Evolutionary conservation across 495 filamentous ascomycete genomes (phyloP).

Genomic region (Penicillium odoratum): DNA sequence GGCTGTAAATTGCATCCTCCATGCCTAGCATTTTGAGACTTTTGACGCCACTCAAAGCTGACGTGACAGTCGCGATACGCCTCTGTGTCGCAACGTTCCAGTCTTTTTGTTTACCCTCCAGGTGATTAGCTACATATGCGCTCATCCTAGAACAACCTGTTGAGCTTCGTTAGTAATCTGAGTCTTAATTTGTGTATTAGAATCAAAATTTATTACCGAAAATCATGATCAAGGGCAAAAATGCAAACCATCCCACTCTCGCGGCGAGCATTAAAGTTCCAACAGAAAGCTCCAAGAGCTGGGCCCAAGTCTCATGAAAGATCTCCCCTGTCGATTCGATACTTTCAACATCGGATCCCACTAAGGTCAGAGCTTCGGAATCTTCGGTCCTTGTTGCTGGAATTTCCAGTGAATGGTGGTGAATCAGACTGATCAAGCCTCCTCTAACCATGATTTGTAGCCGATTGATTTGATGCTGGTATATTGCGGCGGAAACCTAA

Average conservation of each 20-base stretch:
- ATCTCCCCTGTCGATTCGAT: conserved; percentile 31
- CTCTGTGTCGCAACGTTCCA: conserved; percentile 55
- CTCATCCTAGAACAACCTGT: conserved; percentile 22
- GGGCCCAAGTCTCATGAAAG: conserved; percentile 54
- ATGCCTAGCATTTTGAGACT: conserved; percentile 58
- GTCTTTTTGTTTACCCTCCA: conserved; percentile 18
- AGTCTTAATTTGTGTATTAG: too few species aligned
- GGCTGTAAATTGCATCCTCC: conserved; percentile 34
- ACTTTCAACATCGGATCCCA: conserved; percentile 53
- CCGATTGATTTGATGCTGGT: conserved; percentile 49
- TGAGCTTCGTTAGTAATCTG: too few species aligned
- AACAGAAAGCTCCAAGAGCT: conserved; percentile 50
- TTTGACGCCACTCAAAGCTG: conserved; percentile 52
- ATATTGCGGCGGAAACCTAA: conserved; percentile 44
- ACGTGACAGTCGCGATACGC: conserved; percentile 47
- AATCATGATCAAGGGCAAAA: conserved; percentile 49
- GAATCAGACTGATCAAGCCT: conserved; percentile 48
- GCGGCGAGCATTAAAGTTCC: conserved; percentile 51
- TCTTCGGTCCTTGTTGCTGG: conserved; percentile 38
- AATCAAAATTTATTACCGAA: too few species aligned
- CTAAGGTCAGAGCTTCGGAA: conserved; percentile 49
- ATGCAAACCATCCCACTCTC: conserved; percentile 45
- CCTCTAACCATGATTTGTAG: conserved; percentile 51
- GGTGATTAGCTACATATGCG: conserved; percentile 34
- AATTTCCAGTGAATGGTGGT: conserved; percentile 33